Evolutionary conservation across 2,329 filamentous ascomycete genomes (phyloP), one percentile per base, ranked within the genome.

Genomic region (Pseudogymnoascus sp.): DNA sequence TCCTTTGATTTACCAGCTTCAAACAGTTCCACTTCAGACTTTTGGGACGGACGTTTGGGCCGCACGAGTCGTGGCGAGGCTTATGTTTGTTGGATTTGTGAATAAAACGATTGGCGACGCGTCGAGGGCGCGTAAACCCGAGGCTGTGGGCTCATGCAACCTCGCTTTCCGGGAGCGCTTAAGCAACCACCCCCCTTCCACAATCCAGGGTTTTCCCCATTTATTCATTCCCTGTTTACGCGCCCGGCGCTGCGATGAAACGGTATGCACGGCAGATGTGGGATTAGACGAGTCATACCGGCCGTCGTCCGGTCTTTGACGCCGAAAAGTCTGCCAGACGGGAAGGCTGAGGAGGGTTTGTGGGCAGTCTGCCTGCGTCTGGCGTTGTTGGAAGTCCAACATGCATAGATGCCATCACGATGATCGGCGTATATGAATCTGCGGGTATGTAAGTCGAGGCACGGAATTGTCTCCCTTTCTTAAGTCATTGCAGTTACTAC

Each of bases 21-120:
- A 10, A 35, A 56, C 10, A 4, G 11, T 35, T 6, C 16, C 28
- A 56, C 16, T 35, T 33, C 26, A 33, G n/a, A 19, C 28, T 19
- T 35, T 19, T 19, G n/a, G 50, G 50, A 10, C 50, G 28, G 10
- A 2, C 50, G n/a, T 19, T 19, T 19, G n/a, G 50, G 50, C 16
- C 50, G 28, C n/a, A 2, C 50, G n/a, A 33, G 28, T 19, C 22
- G 50, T 33, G 28, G 50, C 50, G 50, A 56, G 50, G 28, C 50
- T 33, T 33, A 56, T 56, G 28, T 56, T 35, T 28, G 50, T 33
- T 56, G 10, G 3, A 22, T 4, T 6, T 56, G 50, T 14, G 28
- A 56, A 35, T 56, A 22, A 56, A 56, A 56, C 24, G 50, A 56
- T 56, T 56, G 50, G 50, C 28, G 50, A 56, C 28, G 11, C 50